These are phyloP conservation scores for Pichia ethanolica DNA, from an alignment of 805 yeast genomes.

Conservation along the genomic window DNA sequence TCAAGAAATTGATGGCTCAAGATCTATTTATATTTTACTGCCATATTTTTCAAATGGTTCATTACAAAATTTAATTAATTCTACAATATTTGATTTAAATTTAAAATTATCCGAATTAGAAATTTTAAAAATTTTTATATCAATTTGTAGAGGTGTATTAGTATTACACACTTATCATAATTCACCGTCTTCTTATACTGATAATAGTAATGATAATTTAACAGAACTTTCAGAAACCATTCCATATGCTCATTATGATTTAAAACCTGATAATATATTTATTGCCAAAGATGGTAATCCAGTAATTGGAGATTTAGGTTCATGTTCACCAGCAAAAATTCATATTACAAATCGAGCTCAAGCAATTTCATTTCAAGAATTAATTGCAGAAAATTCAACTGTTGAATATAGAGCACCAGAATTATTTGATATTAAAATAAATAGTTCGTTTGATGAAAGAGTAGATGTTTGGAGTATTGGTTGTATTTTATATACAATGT, in stretches of 20 bases:
- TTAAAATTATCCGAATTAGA: slow-evolving; percentile 44
- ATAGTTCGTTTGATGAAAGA: slow-evolving; percentile 57
- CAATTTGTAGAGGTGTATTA: slow-evolving; percentile 66
- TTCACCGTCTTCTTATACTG: background rate
- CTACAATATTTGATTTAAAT: slow-evolving; percentile 49
- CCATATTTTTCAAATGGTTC: slow-evolving; percentile 74
- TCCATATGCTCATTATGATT: slow-evolving; percentile 79
- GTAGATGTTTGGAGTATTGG: slow-evolving; percentile 93
- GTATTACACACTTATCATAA: slow-evolving; percentile 64
- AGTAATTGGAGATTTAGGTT: slow-evolving; percentile 78
- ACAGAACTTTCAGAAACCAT: slow-evolving; percentile 50
- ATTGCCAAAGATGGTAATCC: slow-evolving; percentile 66
- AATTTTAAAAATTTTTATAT: slow-evolving; percentile 53
- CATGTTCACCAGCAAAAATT: slow-evolving; percentile 58
- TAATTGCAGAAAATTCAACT: slow-evolving; percentile 79
- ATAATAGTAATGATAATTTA: slow-evolving; percentile 7
- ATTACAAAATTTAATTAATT: slow-evolving; percentile 72
- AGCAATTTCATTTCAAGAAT: slow-evolving; percentile 71
- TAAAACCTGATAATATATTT: slow-evolving; percentile 88
- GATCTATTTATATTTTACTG: slow-evolving; percentile 66
- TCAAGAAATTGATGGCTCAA: slow-evolving; percentile 73
- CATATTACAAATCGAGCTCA: slow-evolving; percentile 52
- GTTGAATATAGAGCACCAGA: slow-evolving; percentile 90
- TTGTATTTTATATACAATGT: slow-evolving; percentile 66
- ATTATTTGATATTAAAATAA: slow-evolving; percentile 66